Percentiles rank a stretch among this genome's conserved stretches.
phyloP scores from a whole-genome alignment of 2,329 filamentous ascomycete species.

The Cladosporium sp. region DNA sequence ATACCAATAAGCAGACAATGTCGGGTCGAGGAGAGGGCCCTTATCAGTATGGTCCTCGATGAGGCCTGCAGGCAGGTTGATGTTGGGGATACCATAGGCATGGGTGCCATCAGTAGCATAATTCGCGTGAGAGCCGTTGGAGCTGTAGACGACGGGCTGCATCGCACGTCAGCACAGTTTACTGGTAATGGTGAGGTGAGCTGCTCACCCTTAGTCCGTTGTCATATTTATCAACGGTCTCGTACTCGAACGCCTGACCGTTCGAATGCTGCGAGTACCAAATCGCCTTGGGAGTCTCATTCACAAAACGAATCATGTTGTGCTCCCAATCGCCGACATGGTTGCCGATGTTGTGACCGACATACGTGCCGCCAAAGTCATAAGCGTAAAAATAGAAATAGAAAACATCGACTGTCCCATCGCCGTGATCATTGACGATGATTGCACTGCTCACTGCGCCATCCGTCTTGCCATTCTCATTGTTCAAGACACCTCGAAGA shows the following conservation, averaged over 20 bases:
- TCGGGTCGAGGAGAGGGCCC: conserved; percentile 59
- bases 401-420: conserved; percentile 54
- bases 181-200: background rate
- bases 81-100: conserved; percentile 59
- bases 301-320: conserved; percentile 61
- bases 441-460: conserved; percentile 49
- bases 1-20: conserved; percentile 53
- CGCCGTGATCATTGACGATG: conserved; percentile 55
- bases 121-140: conserved; percentile 61
- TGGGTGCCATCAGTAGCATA: conserved; percentile 58
- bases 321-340: conserved; percentile 63
- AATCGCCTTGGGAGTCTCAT: conserved; percentile 51
- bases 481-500: conserved; percentile 51
- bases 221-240: conserved; percentile 47
- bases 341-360: conserved; percentile 37
- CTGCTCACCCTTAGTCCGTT: conserved; percentile 38
- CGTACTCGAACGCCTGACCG: conserved; percentile 61
- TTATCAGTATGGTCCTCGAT: conserved; percentile 53
- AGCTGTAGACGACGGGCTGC: conserved; percentile 53
- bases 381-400: conserved; percentile 62
- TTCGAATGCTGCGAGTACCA: conserved; percentile 62
- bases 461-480: conserved; percentile 47
- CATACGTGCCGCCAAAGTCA: conserved; percentile 47
- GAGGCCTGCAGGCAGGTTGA: conserved; percentile 53
- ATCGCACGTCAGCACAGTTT: background rate